Conservation (phyloP, 331 rosid genomes). For the Malus hybrid region DNA sequence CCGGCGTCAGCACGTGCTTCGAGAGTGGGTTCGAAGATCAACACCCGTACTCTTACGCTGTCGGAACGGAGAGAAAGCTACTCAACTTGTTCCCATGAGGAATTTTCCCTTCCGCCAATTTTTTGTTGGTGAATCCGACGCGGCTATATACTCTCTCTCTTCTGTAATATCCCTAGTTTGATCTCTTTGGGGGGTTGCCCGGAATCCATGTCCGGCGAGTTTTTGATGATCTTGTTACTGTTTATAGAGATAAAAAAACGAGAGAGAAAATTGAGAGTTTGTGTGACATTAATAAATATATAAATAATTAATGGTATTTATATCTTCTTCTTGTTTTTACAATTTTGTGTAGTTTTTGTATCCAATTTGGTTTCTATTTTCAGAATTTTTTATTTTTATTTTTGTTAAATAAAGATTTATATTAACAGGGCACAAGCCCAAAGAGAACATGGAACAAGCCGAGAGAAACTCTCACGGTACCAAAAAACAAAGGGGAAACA, state of each 20-base stretch:
- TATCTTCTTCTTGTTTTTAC: background rate
- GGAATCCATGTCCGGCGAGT: slow-evolving; percentile 48
- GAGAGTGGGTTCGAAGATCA: slow-evolving; percentile 47
- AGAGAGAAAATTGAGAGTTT: slow-evolving; percentile 60
- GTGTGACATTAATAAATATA: slow-evolving; percentile 9
- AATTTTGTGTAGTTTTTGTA: background rate
- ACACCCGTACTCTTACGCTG: slow-evolving; percentile 6
- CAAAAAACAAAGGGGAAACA: too few relatives aligned
- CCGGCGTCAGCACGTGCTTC: slow-evolving; percentile 65
- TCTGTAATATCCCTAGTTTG: slow-evolving; percentile 12
- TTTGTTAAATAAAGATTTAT: too few relatives aligned
- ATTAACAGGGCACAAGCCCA: too few relatives aligned
- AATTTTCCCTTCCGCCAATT: background rate
- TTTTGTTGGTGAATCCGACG: slow-evolving; percentile 21
- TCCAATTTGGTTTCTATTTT: background rate
- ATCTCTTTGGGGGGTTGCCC: slow-evolving; percentile 1
- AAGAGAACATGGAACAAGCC: too few relatives aligned
- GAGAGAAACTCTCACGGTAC: too few relatives aligned
- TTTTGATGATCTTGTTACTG: slow-evolving; percentile 35
- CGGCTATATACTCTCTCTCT: background rate
- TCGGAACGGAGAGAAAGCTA: slow-evolving; percentile 41
- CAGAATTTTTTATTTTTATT: background rate
- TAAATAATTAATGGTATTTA: background rate
- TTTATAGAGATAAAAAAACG: slow-evolving; percentile 8
- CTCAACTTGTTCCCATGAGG: slow-evolving; percentile 62